These are phyloP conservation scores for Verbena officinalis DNA, from an alignment of 257 asterid genomes.

Conservation along the genomic window DNA sequence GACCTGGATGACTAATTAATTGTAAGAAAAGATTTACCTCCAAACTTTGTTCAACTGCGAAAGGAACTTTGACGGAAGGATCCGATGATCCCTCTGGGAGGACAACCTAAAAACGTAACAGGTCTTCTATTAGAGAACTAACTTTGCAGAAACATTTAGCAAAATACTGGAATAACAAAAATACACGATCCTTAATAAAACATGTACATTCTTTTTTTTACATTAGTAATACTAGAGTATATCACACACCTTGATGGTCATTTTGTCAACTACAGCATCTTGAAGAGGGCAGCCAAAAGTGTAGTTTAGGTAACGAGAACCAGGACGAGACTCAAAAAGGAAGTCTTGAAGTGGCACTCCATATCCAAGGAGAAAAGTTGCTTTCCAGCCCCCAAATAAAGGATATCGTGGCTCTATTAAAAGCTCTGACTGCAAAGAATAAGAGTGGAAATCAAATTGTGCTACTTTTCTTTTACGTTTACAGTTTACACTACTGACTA, in stretches of 20 bases:
- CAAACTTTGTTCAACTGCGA: slow-evolving; percentile 62
- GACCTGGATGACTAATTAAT: slow-evolving; percentile 19
- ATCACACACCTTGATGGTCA: slow-evolving; percentile 70
- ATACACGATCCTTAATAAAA: slow-evolving; percentile 11
- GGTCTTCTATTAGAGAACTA: slow-evolving; percentile 28
- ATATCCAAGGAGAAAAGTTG: slow-evolving; percentile 88
- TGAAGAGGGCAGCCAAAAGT: slow-evolving; percentile 91
- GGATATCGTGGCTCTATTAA: slow-evolving; percentile 96
- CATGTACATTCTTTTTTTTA: too few relatives aligned
- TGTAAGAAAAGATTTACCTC: slow-evolving; percentile 56
- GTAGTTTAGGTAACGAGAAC: slow-evolving; percentile 86
- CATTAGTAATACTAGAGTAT: background rate
- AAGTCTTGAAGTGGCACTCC: slow-evolving; percentile 91
- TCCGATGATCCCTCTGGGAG: slow-evolving; percentile 95
- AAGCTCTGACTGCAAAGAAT: slow-evolving; percentile 77
- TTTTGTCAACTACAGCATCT: slow-evolving; percentile 83
- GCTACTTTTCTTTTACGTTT: too few relatives aligned
- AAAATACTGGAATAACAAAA: slow-evolving; percentile 24
- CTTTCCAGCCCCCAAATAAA: slow-evolving; percentile 98
- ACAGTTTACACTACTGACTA: too few relatives aligned
- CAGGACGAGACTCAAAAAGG: slow-evolving; percentile 78
- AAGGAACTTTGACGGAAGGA: slow-evolving; percentile 72
- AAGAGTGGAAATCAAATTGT: background rate
- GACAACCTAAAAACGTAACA: slow-evolving; percentile 64
- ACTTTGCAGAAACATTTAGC: slow-evolving; percentile 12